Percentiles rank a stretch among this genome's conserved stretches.
Conservation (phyloP, 2,329 filamentous ascomycete species). For the Ophiocordyceps camponoti-leonardi region DNA sequence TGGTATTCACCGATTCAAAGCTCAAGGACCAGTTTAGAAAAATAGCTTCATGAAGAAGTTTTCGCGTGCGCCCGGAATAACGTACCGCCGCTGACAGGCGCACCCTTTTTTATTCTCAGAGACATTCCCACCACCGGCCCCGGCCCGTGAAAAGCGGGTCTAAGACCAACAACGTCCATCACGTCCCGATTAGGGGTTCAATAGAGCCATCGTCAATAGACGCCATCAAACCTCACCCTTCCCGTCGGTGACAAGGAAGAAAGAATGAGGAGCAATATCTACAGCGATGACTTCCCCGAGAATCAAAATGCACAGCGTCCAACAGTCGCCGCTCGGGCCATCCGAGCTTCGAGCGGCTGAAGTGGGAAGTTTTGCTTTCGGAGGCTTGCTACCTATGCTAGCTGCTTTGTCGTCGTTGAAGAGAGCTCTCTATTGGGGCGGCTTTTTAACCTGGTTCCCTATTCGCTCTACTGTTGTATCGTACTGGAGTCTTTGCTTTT, state of each 20-base stretch:
- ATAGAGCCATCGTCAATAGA: slow-evolving; percentile 17
- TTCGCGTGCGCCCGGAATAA: background rate
- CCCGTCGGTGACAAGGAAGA: background rate
- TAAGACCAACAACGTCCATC: background rate
- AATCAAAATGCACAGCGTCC: background rate
- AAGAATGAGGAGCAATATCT: background rate
- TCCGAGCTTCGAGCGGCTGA: background rate
- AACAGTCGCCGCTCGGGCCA: background rate
- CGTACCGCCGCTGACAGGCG: background rate
- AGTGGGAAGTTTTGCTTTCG: background rate
- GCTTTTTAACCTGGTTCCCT: background rate
- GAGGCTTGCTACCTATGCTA: background rate
- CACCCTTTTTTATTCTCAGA: background rate
- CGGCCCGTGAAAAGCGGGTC: background rate
- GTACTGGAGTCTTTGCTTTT: background rate
- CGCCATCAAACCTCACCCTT: slow-evolving; percentile 1
- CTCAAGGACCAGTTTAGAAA: background rate
- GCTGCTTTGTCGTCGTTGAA: background rate
- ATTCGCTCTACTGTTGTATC: background rate
- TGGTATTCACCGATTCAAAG: background rate
- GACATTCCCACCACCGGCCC: background rate
- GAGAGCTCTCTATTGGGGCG: background rate
- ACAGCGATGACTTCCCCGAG: background rate
- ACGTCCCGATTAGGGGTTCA: slow-evolving; percentile 16
- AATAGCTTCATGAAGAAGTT: background rate